A percentile compares a stretch with the other conserved stretches of the same genome.
Evolutionary conservation across 108 stramenopile species (phyloP).

Genomic region (Asterionellopsis glacialis): DNA sequence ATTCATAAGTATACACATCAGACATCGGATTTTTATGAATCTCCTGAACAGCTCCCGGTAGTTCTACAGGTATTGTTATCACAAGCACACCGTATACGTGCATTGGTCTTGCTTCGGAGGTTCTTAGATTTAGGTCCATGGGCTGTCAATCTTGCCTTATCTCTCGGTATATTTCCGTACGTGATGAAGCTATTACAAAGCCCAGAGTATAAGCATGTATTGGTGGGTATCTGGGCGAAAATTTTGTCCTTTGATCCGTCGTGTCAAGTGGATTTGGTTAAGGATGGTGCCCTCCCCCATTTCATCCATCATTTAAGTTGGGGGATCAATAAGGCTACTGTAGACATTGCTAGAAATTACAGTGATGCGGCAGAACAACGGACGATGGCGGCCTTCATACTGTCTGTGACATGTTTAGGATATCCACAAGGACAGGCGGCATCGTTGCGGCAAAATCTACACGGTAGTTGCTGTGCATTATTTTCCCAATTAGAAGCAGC

Average conservation of each 20-base stretch:
- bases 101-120: conserved; percentile 80
- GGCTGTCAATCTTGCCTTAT: conserved; percentile 91
- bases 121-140: conserved; percentile 92
- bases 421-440: conserved; percentile 83
- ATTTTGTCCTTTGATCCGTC: conserved; percentile 90
- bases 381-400: conserved; percentile 84
- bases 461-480: conserved; percentile 52
- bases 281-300: conserved; percentile 78
- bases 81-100: conserved; percentile 89
- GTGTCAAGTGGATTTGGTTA: conserved; percentile 88
- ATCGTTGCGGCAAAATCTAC: conserved; percentile 79
- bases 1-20: conserved; percentile 25
- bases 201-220: conserved; percentile 87
- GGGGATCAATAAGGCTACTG: conserved; percentile 27
- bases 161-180: conserved; percentile 96
- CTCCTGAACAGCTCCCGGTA: conserved; percentile 94
- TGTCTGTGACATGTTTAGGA: conserved; percentile 73
- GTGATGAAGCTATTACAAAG: conserved; percentile 92
- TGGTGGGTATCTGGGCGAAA: conserved; percentile 94
- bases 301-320: conserved; percentile 82
- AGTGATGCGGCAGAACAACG: conserved; percentile 67
- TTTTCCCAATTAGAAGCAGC: conserved; percentile 44
- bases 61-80: conserved; percentile 93
- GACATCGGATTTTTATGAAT: conserved; percentile 22
- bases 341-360: conserved; percentile 4